These are phyloP conservation scores for Flueggea neowawraea DNA, from an alignment of 441 rosid species.

Conservation along the genomic window DNA sequence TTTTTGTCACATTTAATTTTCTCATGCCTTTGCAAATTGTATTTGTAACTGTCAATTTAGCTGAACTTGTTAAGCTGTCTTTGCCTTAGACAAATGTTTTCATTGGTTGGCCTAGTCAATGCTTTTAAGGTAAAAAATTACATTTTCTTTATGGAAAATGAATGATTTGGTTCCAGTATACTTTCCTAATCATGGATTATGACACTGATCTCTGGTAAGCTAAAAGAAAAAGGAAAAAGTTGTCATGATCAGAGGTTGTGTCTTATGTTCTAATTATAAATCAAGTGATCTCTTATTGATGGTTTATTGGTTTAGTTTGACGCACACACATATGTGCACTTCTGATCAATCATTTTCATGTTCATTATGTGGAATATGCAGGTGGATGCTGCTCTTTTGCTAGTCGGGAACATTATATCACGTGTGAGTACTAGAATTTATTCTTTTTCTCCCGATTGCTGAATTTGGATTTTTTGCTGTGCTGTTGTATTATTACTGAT, in stretches of 20 bases:
- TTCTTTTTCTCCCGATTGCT: background rate
- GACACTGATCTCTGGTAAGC: too few species aligned
- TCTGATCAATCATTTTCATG: background rate
- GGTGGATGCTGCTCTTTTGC: conserved; percentile 83
- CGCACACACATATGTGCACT: too few species aligned
- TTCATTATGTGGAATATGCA: conserved; percentile 33
- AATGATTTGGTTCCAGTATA: too few species aligned
- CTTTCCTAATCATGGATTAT: too few species aligned
- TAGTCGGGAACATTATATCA: conserved; percentile 72
- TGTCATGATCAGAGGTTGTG: background rate
- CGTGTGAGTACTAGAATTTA: conserved; percentile 44
- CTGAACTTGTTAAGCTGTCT: too few species aligned
- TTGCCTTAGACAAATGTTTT: too few species aligned
- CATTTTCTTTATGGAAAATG: too few species aligned
- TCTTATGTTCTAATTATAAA: background rate
- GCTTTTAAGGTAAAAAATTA: too few species aligned
- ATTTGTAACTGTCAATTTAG: too few species aligned
- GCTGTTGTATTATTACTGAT: background rate
- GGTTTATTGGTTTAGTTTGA: background rate
- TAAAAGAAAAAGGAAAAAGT: background rate
- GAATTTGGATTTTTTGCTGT: background rate
- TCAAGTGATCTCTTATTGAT: background rate
- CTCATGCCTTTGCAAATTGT: too few species aligned
- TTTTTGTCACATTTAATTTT: too few species aligned
- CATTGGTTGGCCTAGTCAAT: too few species aligned